Evolutionary conservation across 306 rosid genomes (phyloP), one percentile per base, ranked within the genome.

Genomic region (Calophaca sinica): DNA sequence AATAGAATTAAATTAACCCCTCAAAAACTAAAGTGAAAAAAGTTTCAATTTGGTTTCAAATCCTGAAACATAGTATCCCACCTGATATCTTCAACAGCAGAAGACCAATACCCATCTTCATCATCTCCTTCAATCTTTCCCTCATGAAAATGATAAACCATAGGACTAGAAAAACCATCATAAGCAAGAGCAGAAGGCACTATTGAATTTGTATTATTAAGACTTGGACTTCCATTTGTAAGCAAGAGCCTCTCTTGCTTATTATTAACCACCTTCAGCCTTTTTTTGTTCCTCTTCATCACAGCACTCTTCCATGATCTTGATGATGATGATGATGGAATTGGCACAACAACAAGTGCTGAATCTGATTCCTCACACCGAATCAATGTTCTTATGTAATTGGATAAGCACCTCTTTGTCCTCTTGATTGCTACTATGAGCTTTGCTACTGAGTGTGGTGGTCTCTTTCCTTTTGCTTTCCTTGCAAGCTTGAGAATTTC

Each of bases 1-100:
- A 74, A 28, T 62, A 2, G 5, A 55, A 45, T 41, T 69, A 55
- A 57, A 66, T 54, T 53, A 50, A 53, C 73, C 62, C n/a, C 48
- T 44, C 53, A 31, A 41, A 41, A 41, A 6, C 10, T 1, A 5
- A 51, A 74, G 26, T 20, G 26, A 8, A 10, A 14, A 15, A 35
- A 28, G 2, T n/a, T 13, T 39, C 44, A 93, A 6, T 94, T 93
- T 78, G 98, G 98, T 77, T 87, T 91, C 71, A 94, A 86, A 80
- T 94, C 88, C 60, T 87, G 94, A 75, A 94, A 94, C 98, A 94
- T 74, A n/a, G 96, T 81, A 84, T 91, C 98, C 98, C 98, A 94
- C 93, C 91, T 91, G 86, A 94, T 80, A 29, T 91, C 96, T 86
- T 91, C 89, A 74, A 86, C 77, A 14, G 91, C 91, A 50, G 87